Conservation (phyloP, 805 yeast species). For the Lachancea quebecensis region DNA sequence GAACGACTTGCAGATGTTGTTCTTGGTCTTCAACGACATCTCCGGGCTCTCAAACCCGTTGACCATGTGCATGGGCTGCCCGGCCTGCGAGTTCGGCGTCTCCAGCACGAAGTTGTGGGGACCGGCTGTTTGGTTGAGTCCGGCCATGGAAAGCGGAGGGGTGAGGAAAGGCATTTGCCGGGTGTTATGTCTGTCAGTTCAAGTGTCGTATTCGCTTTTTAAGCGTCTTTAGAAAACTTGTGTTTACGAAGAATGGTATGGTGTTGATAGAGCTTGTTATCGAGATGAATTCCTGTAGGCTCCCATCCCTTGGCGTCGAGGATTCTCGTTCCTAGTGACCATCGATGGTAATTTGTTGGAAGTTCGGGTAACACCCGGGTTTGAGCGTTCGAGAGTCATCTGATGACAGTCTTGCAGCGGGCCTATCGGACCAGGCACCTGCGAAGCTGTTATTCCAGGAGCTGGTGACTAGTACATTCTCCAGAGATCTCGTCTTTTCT, state of each 20-base stretch:
- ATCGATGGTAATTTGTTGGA: neutral
- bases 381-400: no score
- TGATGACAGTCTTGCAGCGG: no score
- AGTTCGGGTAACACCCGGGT: neutral
- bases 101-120: conserved; percentile 5
- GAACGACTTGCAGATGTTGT: conserved; percentile 25
- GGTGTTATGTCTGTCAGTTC: neutral
- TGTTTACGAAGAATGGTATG: no score
- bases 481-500: no score
- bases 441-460: no score
- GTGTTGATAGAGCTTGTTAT: neutral
- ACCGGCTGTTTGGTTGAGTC: conserved; percentile 1
- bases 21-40: conserved; percentile 20
- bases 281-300: neutral
- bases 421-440: no score
- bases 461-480: no score
- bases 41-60: conserved; percentile 1
- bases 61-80: neutral
- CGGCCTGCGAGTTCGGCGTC: conserved; percentile 6
- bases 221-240: no score
- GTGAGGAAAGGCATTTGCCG: conserved; percentile 4
- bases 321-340: neutral
- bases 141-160: conserved; percentile 7
- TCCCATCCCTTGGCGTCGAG: neutral
- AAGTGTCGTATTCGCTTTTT: no score